Percentiles rank a stretch among this genome's conserved stretches.
Evolutionary conservation across 179 eudicot species (phyloP).

Genomic region (Silene noctiflora): DNA sequence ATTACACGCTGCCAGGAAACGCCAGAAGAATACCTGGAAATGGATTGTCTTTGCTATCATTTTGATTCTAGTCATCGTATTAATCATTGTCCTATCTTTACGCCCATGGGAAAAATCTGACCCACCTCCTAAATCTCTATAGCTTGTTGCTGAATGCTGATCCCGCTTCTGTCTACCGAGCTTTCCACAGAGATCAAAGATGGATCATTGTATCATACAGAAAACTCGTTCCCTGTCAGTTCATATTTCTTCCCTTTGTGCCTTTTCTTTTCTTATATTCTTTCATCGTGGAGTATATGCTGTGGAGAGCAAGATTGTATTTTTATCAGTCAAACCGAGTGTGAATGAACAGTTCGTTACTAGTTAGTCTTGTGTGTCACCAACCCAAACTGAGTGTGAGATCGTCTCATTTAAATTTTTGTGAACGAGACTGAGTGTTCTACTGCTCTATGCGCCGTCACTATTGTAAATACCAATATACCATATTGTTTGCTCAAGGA

Average conservation of each 20-base stretch:
- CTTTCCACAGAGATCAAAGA: too few species aligned
- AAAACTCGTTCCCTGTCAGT: too few species aligned
- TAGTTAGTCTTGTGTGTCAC: too few species aligned
- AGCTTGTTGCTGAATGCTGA: not conserved
- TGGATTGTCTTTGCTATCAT: constrained; percentile 61
- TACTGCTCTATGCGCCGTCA: too few species aligned
- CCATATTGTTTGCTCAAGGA: not conserved
- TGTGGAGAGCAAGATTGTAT: too few species aligned
- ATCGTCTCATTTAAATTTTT: not conserved
- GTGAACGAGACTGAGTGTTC: not conserved
- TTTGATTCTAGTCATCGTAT: constrained; percentile 48
- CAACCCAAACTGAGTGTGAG: not conserved
- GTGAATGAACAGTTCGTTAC: not conserved
- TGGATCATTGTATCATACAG: too few species aligned
- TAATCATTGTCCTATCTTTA: constrained; percentile 46
- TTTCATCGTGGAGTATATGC: too few species aligned
- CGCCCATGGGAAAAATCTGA: constrained; percentile 42
- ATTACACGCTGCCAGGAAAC: constrained; percentile 49
- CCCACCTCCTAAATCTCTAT: not conserved
- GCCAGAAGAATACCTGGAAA: constrained; percentile 64
- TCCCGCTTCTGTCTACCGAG: too few species aligned
- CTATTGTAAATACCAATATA: too few species aligned
- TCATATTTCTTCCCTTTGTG: too few species aligned
- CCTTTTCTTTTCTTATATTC: too few species aligned
- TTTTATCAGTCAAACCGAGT: not conserved